Evolutionary conservation across 257 asterid species (phyloP).

Genomic region (Petrea volubilis): DNA sequence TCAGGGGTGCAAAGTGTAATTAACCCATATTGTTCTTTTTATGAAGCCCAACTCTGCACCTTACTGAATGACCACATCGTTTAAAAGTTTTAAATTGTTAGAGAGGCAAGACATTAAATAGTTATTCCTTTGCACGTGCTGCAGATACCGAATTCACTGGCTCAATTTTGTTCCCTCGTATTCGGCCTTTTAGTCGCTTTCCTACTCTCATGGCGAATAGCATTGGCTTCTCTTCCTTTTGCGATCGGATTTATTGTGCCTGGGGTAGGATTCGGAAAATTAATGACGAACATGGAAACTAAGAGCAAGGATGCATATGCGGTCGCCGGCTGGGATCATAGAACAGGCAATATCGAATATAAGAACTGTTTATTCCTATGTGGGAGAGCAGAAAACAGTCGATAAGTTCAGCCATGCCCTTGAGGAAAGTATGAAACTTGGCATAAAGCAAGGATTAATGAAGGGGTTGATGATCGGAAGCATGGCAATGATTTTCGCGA

Average conservation of each 20-base stretch:
- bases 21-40: too few species aligned
- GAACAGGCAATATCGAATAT: conserved; percentile 52
- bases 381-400: conserved; percentile 39
- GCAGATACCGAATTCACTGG: conserved; percentile 47
- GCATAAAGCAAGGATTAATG: conserved; percentile 46
- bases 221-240: conserved; percentile 48
- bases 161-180: conserved; percentile 33
- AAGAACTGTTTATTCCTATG: conserved; percentile 44
- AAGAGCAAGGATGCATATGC: conserved; percentile 42
- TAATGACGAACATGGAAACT: conserved; percentile 30
- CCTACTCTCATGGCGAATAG: conserved; percentile 44
- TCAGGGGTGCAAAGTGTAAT: too few species aligned
- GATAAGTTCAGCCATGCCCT: conserved; percentile 36
- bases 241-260: conserved; percentile 34
- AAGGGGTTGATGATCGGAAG: conserved; percentile 55
- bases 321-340: conserved; percentile 38
- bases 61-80: too few species aligned
- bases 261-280: conserved; percentile 36
- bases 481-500: conserved; percentile 46
- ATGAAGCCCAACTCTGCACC: too few species aligned
- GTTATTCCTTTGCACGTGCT: not conserved
- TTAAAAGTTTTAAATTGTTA: too few species aligned
- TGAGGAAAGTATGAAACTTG: conserved; percentile 33
- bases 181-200: conserved; percentile 32
- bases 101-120: too few species aligned